Base-by-base conservation (phyloP, 2,329 filamentous ascomycete genomes). In the Ceratocystis variospora region DNA sequence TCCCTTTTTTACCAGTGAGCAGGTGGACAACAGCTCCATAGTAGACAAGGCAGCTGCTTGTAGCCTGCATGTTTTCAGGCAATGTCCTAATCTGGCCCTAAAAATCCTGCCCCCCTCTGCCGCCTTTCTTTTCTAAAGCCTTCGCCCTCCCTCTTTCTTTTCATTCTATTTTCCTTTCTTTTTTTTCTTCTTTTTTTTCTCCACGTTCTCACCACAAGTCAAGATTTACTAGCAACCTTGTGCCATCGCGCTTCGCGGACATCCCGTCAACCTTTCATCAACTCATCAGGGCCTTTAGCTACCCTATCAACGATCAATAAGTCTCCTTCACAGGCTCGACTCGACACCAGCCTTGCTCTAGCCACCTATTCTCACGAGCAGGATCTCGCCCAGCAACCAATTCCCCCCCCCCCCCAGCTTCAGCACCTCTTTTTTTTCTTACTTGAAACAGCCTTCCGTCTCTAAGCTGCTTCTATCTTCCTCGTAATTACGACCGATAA, bases 201-300 rank as follows among this genome's bases (percentile, higher is more conserved):
- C 73, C 72, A 72, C 66, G 66, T 68, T 65, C 72, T 70, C 75
- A 77, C 76, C 76, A 78, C 77, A 78, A 73, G 74, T 73, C 72
- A 71, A 71, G 69, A 63, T 66, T 66, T 62, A 63, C 67, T 45
- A 68, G 62, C 67, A 67, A 59, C 65, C 69, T 69, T 69, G 69
- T 69, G 69, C 68, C 69, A 69, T 68, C 67, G 69, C 69, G 67
- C 65, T 67, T 68, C 74, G 73, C 73, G 74, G 76, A 77, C 75
- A 76, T 74, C 75, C 74, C 70, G 69, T 70, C 70, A 72, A 70
- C 69, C 69, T 71, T 71, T 72, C 70, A 74, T 75, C 74, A 73
- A 74, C 74, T 77, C 77, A 86, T 88, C 91, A 91, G 88, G 88
- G 88, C 88, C 90, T 88, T 79, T 84, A 91, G 88, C 88, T 89